Evolutionary conservation across 768 basidiomycete genomes (phyloP).

Genomic region (Amyloporia xantha): DNA sequence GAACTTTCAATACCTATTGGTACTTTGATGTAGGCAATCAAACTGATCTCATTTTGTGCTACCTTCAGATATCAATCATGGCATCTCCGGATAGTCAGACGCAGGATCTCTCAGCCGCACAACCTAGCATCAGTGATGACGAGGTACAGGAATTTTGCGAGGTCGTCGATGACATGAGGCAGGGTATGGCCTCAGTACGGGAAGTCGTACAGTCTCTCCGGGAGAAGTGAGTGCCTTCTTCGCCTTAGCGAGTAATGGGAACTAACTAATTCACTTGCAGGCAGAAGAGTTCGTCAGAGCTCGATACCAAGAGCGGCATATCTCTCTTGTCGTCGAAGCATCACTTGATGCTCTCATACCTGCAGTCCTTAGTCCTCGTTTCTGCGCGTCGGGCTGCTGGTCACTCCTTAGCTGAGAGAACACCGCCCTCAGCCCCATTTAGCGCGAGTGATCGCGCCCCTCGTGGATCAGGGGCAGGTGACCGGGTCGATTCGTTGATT

Average conservation of each 20-base stretch:
- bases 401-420: conserved; percentile 47
- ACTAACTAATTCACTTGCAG: not conserved
- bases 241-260: not conserved
- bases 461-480: conserved; percentile 59
- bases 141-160: conserved; percentile 14
- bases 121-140: conserved; percentile 9
- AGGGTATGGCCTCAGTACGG: conserved; percentile 55
- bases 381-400: conserved; percentile 65
- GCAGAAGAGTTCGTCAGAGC: conserved; percentile 28
- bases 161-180: conserved; percentile 49
- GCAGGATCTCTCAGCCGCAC: no score
- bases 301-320: conserved; percentile 71
- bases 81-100: no score
- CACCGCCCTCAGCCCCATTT: conserved; percentile 46
- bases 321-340: conserved; percentile 89
- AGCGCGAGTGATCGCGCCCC: conserved; percentile 40
- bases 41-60: no score
- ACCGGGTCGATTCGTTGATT: conserved; percentile 74
- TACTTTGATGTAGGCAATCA: not conserved
- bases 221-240: conserved; percentile 42
- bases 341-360: conserved; percentile 74
- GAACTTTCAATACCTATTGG: not conserved
- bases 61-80: no score
- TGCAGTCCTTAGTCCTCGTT: conserved; percentile 76
- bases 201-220: conserved; percentile 46